Base-by-base conservation (phyloP, 2,329 filamentous ascomycete species). In the Pyrenophora seminiperda region DNA sequence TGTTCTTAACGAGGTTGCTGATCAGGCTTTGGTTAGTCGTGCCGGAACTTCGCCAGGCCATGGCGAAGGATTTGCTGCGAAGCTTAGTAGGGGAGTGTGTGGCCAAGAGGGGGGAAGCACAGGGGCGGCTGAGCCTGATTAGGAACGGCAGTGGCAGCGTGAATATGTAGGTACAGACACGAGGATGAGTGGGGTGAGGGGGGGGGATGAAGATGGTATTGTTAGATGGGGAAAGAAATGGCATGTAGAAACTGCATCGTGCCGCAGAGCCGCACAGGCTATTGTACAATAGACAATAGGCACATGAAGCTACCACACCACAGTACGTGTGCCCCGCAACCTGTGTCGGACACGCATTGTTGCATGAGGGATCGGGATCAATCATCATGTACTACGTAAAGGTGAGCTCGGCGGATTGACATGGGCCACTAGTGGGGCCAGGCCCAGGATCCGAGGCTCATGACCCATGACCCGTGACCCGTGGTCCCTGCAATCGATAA, bases 21-120 rank as follows among this genome's bases (percentile, higher is more conserved):
- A 97, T 79, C 40, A 99, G 81, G 48, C 86, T 85, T 32, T 76
- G 74, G 72, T 97, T 97, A 20, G 85, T 84, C 4, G 76, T 75
- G 53, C 91, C 93, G 5, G 87, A 89, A 73, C 89, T 91, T 60
- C 85, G 84, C 94, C 94, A 99, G 52, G 93, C 92, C 94, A 99
- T 97, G 52, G 56, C 80, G 59, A 59, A 47, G 10, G 41, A 18
- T 57, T 54, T 47, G 4, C 31, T 45, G 13, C 47, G 17, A 19
- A 22, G 14, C 10, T 14, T 19, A 14, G 6, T 17, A 20, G 7
- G 13, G 18, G 19, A 7, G 29, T n/a, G n/a, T 2, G 36, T 27
- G 33, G 27, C 17, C 11, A 40, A 47, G 33, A 39, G 15, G 31
- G 36, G 29, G 39, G 50, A 43, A 22, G 56, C 59, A 52, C 64